Evolutionary conservation across 2,329 filamentous ascomycete genomes (phyloP), one percentile per base, ranked within the genome.

Genomic region (Hypoxylon sp.): DNA sequence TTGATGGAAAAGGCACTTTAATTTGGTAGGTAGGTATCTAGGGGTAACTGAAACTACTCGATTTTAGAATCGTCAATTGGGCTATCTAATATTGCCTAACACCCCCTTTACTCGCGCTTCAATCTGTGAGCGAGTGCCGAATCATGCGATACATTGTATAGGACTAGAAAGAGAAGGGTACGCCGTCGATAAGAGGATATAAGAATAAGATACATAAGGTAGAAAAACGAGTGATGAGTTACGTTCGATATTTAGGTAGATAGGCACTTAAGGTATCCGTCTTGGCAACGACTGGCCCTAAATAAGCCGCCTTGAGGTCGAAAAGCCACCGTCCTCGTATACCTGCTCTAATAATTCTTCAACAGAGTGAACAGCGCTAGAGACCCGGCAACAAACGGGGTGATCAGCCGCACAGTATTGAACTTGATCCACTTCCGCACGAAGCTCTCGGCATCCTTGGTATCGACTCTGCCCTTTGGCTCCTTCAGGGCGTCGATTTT

Each of bases 401-500:
- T 79, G 32, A 80, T 73, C 60, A 80, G 56, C 21, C 79, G 73
- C 23, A 80, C 75, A 11, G 75, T 70, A 60, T 80, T 80, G 61
- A 73, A 70, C 64, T 71, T 76, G 59, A 77, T 78, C 79, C 79
- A 80, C 51, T 72, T 71, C 28, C 78, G 72, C 10, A 77, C 77
- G 63, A 75, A 77, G 10, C 25, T 70, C 75, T 80, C 79, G 0
- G 79, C 79, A 41, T 75, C 51, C 28, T 68, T 73, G 5, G 56
- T 41, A 58, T 77, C 75, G 9, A 73, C 71, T 9, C 46, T 51
- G 23, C 58, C 72, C 60, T 71, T 70, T 3, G 69, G 57, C n/a
- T 73, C 70, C 38, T 61, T 53, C 60, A 85, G 73, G 14, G 77
- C 80, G 62, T 82, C 81, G n/a, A 85, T 65, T 74, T 82, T 81